phyloP scores from a whole-genome alignment of 495 filamentous ascomycete species.

The Xylaria castorea region DNA sequence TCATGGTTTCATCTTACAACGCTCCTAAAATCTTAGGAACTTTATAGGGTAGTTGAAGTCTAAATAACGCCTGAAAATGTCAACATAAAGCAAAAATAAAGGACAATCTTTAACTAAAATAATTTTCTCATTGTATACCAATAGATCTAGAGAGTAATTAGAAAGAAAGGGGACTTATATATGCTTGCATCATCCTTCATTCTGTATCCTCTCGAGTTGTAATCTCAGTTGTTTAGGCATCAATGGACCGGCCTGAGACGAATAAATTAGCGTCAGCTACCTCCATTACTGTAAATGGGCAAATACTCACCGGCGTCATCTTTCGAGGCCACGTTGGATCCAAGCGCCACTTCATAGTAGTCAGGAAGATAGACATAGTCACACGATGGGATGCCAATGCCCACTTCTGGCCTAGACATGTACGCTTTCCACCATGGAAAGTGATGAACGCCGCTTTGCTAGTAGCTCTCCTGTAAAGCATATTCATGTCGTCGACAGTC shows the following conservation, averaged over 20 bases:
- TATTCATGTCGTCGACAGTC: slow-evolving; percentile 32
- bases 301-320: slow-evolving; percentile 9
- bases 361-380: slow-evolving; percentile 5
- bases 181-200: not conserved
- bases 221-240: slow-evolving; percentile 9
- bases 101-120: not conserved
- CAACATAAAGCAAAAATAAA: not conserved
- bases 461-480: slow-evolving; percentile 31
- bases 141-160: not conserved
- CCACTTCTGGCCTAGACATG: slow-evolving; percentile 43
- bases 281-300: not conserved
- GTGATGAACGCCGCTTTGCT: slow-evolving; percentile 39
- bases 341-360: slow-evolving; percentile 5
- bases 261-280: not conserved
- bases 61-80: not conserved
- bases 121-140: not conserved
- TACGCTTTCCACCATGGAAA: slow-evolving; percentile 44
- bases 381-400: slow-evolving; percentile 11
- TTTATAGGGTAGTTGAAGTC: not conserved
- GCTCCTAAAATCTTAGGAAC: not conserved
- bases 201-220: not conserved
- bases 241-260: slow-evolving; percentile 7
- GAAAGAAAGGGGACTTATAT: not conserved
- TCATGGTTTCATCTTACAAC: not conserved
- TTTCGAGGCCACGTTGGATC: slow-evolving; percentile 20